These are phyloP conservation scores for Russula sp. DNA, from an alignment of 768 basidiomycete genomes.

Conservation along the genomic window DNA sequence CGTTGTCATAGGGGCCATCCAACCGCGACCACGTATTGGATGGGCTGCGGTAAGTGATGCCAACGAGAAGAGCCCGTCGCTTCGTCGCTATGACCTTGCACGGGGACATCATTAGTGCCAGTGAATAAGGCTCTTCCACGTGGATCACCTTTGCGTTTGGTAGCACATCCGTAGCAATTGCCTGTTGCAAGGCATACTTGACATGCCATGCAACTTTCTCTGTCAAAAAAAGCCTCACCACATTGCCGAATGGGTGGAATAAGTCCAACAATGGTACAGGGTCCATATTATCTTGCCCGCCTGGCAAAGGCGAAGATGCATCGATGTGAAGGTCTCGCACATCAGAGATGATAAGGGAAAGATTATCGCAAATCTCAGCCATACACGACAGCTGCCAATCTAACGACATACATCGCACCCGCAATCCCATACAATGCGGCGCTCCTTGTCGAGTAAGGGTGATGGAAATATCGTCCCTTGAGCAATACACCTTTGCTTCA, in stretches of 20 bases:
- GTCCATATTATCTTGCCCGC: not conserved
- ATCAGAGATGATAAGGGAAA: not conserved
- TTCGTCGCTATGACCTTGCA: not conserved
- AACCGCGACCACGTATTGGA: too few relatives aligned
- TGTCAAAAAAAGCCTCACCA: not conserved
- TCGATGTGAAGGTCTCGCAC: not conserved
- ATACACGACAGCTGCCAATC: not conserved
- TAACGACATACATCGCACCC: not conserved
- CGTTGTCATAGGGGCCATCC: not conserved
- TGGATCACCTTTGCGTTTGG: not conserved
- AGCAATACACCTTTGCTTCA: not conserved
- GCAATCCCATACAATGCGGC: not conserved
- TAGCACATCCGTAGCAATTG: not conserved
- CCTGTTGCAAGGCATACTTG: not conserved
- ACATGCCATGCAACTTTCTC: too few relatives aligned
- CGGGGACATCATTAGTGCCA: too few relatives aligned
- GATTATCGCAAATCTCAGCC: not conserved
- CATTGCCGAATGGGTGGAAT: not conserved
- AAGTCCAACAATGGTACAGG: not conserved
- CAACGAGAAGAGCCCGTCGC: too few relatives aligned
- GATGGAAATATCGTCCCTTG: not conserved
- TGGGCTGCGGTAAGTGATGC: too few relatives aligned
- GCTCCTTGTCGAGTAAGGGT: not conserved
- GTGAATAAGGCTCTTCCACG: too few relatives aligned
- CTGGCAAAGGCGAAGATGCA: not conserved